phyloP scores from a whole-genome alignment of 371 early-diverging fungal species.

The Mucor plumbeus region DNA sequence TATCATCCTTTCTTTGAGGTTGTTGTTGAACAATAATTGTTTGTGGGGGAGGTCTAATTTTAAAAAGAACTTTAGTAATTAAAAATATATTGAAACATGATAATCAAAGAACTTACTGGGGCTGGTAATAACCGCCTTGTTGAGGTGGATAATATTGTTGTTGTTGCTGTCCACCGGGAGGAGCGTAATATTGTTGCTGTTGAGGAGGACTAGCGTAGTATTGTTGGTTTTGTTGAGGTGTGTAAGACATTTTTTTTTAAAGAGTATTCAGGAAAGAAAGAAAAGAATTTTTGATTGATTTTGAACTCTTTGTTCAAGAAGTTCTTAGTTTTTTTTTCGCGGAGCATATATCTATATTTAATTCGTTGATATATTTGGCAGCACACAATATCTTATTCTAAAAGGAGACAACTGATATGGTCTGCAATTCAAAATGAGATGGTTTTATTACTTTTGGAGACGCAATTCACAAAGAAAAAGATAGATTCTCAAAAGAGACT shows the following conservation, averaged over 20 bases:
- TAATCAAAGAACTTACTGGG: constrained; percentile 24
- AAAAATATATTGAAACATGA: not conserved
- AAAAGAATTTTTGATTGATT: constrained; percentile 4
- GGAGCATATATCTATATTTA: not conserved
- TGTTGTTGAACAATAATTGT: constrained; percentile 39
- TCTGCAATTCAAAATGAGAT: no score
- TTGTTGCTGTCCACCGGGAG: constrained; percentile 17
- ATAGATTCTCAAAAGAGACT: no score
- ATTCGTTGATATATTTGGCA: not conserved
- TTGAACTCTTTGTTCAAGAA: not conserved
- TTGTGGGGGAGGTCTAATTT: constrained; percentile 36
- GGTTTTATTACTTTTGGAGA: no score
- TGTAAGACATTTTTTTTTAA: constrained; percentile 20
- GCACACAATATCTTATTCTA: not conserved
- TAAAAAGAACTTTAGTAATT: not conserved
- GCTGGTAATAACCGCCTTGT: constrained; percentile 29
- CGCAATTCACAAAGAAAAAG: no score
- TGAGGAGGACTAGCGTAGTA: constrained; percentile 26
- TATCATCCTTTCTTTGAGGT: constrained; percentile 30
- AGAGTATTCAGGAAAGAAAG: constrained; percentile 4
- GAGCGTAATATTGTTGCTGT: constrained; percentile 24
- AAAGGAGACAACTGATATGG: no score
- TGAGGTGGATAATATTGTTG: constrained; percentile 26
- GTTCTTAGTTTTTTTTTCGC: not conserved
- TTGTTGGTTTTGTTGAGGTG: constrained; percentile 18